Percentiles rank a stretch among this genome's conserved stretches.
These are phyloP conservation scores for Sclerotinia minor DNA, from an alignment of 2,329 filamentous ascomycete genomes.

Conservation along the genomic window DNA sequence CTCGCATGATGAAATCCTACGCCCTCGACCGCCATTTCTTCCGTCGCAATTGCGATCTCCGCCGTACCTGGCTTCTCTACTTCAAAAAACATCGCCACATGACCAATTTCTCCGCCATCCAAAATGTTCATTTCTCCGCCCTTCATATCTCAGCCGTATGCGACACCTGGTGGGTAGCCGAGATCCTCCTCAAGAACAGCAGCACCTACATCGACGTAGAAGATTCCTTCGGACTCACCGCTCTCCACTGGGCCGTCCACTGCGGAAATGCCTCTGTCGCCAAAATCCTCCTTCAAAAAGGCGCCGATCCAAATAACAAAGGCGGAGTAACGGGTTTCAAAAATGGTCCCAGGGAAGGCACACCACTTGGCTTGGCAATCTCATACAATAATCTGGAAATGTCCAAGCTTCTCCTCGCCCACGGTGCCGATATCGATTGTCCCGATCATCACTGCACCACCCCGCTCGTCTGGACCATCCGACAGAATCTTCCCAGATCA, in stretches of 20 bases:
- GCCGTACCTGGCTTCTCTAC: constrained; percentile 24
- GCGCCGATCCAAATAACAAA: constrained; percentile 22
- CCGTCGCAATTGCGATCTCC: constrained; percentile 23
- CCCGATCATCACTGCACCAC: constrained; percentile 23
- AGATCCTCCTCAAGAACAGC: constrained; percentile 23
- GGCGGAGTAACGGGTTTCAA: constrained; percentile 16
- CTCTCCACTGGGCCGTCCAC: constrained; percentile 24
- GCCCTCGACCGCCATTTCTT: constrained; percentile 22
- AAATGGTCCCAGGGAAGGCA: constrained; percentile 21
- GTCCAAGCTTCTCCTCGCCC: constrained; percentile 20
- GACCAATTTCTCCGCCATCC: constrained; percentile 26
- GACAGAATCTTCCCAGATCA: constrained; percentile 16
- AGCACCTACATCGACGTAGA: constrained; percentile 20
- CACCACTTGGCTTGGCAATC: constrained; percentile 18
- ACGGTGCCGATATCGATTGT: constrained; percentile 20
- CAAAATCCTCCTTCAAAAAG: constrained; percentile 20
- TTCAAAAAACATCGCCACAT: constrained; percentile 26
- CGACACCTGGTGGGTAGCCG: constrained; percentile 21
- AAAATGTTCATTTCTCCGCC: constrained; percentile 23
- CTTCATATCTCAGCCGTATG: constrained; percentile 25
- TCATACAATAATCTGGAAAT: constrained; percentile 24
- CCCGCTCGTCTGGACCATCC: constrained; percentile 21
- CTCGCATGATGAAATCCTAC: constrained; percentile 21
- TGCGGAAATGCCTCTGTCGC: constrained; percentile 19
- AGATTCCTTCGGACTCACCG: constrained; percentile 23